A percentile compares a stretch with the other conserved stretches of the same genome.
Conservation (phyloP, 2,329 filamentous ascomycete genomes). For the Claviceps fusiformis region DNA sequence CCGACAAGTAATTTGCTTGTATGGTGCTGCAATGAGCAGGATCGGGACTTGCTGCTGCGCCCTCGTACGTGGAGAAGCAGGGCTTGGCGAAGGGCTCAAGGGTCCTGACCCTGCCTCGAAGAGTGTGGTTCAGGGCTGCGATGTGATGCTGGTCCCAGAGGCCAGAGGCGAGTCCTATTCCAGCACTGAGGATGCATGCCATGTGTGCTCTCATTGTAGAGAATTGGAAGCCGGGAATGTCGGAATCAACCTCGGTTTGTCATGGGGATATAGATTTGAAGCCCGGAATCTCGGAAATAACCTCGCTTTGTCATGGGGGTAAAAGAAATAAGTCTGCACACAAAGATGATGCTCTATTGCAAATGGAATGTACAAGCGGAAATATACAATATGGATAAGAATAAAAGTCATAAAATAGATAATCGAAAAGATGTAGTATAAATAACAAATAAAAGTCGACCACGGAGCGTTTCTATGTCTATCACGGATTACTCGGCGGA, state of each 20-base stretch:
- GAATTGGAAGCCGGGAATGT: not conserved
- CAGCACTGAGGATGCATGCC: not conserved
- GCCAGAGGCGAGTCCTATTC: conserved; percentile 4
- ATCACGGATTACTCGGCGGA: not conserved
- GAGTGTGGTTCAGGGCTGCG: conserved; percentile 5
- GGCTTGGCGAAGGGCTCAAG: conserved; percentile 8
- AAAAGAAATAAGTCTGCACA: not conserved
- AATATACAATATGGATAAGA: too few species aligned
- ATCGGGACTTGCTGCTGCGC: conserved; percentile 1
- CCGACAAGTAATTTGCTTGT: conserved; percentile 5
- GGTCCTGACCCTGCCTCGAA: conserved; percentile 2
- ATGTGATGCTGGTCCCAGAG: not conserved
- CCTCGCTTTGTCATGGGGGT: not conserved
- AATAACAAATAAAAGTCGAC: too few species aligned
- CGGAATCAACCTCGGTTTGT: not conserved
- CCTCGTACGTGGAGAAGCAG: conserved; percentile 9
- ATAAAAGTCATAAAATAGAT: too few species aligned
- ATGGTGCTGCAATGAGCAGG: conserved; percentile 5
- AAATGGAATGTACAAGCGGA: too few species aligned
- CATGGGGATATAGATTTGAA: not conserved
- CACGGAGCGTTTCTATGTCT: not conserved
- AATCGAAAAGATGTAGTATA: too few species aligned
- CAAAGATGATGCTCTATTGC: not conserved
- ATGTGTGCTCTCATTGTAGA: not conserved
- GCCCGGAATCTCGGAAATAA: too few species aligned